Conservation (phyloP, 768 basidiomycete species). For the Pholiota conissans region DNA sequence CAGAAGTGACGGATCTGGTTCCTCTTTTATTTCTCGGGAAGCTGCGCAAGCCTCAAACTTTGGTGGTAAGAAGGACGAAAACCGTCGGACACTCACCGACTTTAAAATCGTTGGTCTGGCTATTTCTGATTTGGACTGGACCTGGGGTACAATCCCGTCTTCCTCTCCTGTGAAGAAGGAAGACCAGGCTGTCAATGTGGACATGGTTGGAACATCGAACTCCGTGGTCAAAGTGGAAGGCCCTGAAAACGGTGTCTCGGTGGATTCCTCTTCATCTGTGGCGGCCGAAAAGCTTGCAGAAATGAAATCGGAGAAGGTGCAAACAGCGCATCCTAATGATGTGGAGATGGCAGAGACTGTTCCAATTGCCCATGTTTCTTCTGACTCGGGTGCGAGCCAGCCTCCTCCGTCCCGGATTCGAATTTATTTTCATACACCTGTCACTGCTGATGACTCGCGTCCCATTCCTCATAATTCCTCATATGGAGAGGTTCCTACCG, state of each 20-base stretch:
- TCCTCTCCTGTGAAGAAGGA: constrained; percentile 35
- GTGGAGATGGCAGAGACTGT: constrained; percentile 32
- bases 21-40: constrained; percentile 50
- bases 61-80: constrained; percentile 82
- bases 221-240: constrained; percentile 34
- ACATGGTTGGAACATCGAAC: constrained; percentile 30
- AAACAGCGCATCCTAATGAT: constrained; percentile 25
- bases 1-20: constrained; percentile 42
- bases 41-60: constrained; percentile 43
- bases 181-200: constrained; percentile 23
- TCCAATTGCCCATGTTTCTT: constrained; percentile 21
- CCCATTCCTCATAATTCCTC: constrained; percentile 65
- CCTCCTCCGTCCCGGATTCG: constrained; percentile 78
- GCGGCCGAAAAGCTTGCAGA: constrained; percentile 26
- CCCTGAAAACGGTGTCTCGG: constrained; percentile 26
- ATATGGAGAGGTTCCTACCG: constrained; percentile 48
- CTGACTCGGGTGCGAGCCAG: constrained; percentile 36
- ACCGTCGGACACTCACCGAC: constrained; percentile 91
- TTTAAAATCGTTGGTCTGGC: constrained; percentile 95
- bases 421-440: constrained; percentile 91
- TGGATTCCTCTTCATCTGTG: constrained; percentile 16
- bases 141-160: constrained; percentile 70
- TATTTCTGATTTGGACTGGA: constrained; percentile 82
- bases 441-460: constrained; percentile 77
- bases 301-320: constrained; percentile 24